These are phyloP conservation scores for Artemisia argyi DNA, from an alignment of 129 eudicot species.

Conservation along the genomic window DNA sequence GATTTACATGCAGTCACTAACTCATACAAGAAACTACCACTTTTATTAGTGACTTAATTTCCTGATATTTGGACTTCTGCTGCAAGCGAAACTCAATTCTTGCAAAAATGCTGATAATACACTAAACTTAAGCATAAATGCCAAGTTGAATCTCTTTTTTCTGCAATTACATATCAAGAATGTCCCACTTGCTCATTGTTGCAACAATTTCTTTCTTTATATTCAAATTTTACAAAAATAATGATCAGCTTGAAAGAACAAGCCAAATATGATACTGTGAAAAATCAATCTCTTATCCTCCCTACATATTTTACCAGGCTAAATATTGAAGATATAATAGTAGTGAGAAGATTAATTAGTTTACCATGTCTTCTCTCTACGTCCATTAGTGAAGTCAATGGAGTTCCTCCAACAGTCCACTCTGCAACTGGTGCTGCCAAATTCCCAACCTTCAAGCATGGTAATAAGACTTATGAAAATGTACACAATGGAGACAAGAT, in stretches of 20 bases:
- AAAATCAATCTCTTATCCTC: not conserved
- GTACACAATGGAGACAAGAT: not conserved
- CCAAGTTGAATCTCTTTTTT: too few species aligned
- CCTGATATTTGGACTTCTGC: too few species aligned
- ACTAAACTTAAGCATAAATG: too few species aligned
- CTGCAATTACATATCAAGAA: not conserved
- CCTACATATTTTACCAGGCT: not conserved
- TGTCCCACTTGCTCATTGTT: not conserved
- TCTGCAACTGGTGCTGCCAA: slow-evolving; percentile 95
- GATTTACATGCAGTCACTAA: too few species aligned
- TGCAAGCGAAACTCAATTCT: too few species aligned
- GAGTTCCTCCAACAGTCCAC: slow-evolving; percentile 99
- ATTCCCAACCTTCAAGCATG: slow-evolving; percentile 70
- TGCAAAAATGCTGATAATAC: too few species aligned
- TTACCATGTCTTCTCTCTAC: slow-evolving; percentile 99
- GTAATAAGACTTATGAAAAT: slow-evolving; percentile 4
- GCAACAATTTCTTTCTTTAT: not conserved
- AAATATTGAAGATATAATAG: not conserved
- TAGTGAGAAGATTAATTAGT: not conserved
- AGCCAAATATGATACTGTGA: not conserved
- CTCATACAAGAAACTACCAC: too few species aligned
- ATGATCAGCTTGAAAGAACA: not conserved
- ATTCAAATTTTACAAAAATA: not conserved
- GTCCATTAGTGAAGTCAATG: slow-evolving; percentile 91
- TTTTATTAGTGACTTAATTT: too few species aligned